These are phyloP conservation scores for Thalassiosira profunda DNA, from an alignment of 108 stramenopile genomes.

Conservation along the genomic window DNA sequence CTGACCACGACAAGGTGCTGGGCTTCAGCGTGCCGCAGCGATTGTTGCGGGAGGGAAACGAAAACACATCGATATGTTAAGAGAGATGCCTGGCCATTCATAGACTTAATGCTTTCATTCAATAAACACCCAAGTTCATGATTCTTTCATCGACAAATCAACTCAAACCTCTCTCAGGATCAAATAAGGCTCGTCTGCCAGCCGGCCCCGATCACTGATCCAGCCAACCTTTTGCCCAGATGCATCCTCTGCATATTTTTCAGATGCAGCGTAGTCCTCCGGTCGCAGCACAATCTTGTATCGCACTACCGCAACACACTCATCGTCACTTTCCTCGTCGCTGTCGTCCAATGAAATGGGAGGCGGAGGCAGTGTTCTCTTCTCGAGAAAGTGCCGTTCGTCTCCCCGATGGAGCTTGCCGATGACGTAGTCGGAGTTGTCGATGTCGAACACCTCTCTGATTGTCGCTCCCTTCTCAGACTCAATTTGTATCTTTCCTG, in stretches of 20 bases:
- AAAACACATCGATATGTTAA: constrained; percentile 22
- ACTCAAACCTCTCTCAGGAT: constrained; percentile 26
- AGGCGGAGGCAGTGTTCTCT: constrained; percentile 28
- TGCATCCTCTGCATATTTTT: background rate
- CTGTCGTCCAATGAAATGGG: constrained; percentile 10
- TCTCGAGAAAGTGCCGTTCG: constrained; percentile 26
- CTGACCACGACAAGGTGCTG: constrained; percentile 81
- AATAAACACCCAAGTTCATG: too few species aligned
- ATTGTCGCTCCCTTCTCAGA: constrained; percentile 39
- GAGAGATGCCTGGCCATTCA: background rate
- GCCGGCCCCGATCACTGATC: constrained; percentile 43
- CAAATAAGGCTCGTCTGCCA: constrained; percentile 44
- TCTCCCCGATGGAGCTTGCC: constrained; percentile 33
- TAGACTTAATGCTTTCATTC: constrained; percentile 2
- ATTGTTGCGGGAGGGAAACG: constrained; percentile 64
- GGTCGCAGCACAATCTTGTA: constrained; percentile 32
- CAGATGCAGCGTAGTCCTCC: constrained; percentile 3
- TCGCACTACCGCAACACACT: constrained; percentile 37
- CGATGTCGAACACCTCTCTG: constrained; percentile 41
- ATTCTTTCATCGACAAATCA: background rate
- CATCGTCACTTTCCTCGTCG: constrained; percentile 20
- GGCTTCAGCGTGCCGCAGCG: constrained; percentile 82
- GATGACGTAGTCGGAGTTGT: constrained; percentile 22
- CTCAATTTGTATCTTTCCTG: constrained; percentile 25
- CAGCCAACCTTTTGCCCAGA: constrained; percentile 18